A percentile compares a stretch with the other conserved stretches of the same genome.
Evolutionary conservation across 1,284 basidiomycete species (phyloP).

Genomic region (Ustilago crameri): DNA sequence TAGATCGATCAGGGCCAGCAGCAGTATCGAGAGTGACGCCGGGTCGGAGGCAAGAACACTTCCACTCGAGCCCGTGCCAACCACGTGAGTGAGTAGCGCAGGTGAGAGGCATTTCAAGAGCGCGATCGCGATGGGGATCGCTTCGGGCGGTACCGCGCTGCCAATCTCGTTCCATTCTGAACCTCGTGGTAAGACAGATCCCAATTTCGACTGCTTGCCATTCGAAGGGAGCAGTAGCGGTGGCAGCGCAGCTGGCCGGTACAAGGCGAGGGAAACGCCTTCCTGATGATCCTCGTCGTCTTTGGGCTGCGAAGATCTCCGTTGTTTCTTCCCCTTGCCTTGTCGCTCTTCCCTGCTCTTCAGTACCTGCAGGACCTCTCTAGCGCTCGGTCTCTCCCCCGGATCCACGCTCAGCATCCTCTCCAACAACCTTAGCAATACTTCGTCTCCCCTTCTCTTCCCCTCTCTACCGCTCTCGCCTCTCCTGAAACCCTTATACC

Average conservation of each 20-base stretch:
- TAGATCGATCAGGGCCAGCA: constrained; percentile 7
- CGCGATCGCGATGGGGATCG: constrained; percentile 1
- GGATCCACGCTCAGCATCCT: constrained; percentile 76
- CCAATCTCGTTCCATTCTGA: no score
- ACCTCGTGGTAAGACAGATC: no score
- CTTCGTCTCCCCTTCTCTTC: constrained; percentile 73
- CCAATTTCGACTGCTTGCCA: no score
- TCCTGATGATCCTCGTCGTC: neutral
- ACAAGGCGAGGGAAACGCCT: constrained; percentile 23
- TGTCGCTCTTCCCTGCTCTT: neutral
- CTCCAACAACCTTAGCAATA: constrained; percentile 79
- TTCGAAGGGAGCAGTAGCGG: neutral
- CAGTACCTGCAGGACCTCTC: constrained; percentile 73
- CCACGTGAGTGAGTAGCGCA: neutral
- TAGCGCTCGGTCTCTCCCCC: constrained; percentile 76
- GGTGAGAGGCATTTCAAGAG: constrained; percentile 19
- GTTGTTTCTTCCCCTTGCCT: neutral
- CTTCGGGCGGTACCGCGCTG: neutral
- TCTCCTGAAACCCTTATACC: constrained; percentile 76
- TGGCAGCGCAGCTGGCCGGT: constrained; percentile 19
- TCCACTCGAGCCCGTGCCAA: neutral
- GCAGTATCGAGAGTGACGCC: neutral
- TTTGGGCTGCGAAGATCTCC: neutral
- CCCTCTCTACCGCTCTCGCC: neutral
- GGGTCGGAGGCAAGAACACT: no score